A percentile compares a stretch with the other conserved stretches of the same genome.
These are phyloP conservation scores for Trametes punicea DNA, from an alignment of 768 basidiomycete genomes.

Conservation along the genomic window DNA sequence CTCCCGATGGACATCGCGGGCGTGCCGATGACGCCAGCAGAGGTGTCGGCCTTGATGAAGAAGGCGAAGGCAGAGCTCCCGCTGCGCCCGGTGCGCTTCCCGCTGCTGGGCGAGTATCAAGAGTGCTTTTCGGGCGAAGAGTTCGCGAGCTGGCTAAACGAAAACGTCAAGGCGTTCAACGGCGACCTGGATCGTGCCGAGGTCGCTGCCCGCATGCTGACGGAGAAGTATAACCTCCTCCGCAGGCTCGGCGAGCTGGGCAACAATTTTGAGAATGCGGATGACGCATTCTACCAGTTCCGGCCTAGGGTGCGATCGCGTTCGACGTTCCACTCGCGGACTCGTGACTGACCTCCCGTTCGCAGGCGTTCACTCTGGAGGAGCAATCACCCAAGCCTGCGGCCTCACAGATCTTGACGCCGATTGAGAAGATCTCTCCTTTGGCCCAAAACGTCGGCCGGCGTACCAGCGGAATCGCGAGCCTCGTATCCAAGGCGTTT, in stretches of 20 bases:
- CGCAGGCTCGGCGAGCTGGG: conserved; percentile 81
- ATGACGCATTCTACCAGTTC: conserved; percentile 84
- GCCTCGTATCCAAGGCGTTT: conserved; percentile 70
- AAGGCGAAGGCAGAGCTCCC: conserved; percentile 73
- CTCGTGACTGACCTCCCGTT: neutral
- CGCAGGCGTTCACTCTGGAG: conserved; percentile 60
- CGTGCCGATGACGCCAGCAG: conserved; percentile 58
- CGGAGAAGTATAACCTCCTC: conserved; percentile 52
- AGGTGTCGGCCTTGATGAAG: conserved; percentile 65
- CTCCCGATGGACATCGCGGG: conserved; percentile 73
- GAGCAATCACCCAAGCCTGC: conserved; percentile 30
- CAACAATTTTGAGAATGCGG: conserved; percentile 73
- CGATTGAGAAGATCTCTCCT: conserved; percentile 35
- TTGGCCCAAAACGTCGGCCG: conserved; percentile 59
- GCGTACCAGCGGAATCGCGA: conserved; percentile 66
- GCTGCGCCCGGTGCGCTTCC: conserved; percentile 68
- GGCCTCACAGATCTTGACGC: conserved; percentile 23
- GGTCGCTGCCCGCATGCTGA: conserved; percentile 56
- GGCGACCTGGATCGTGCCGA: conserved; percentile 78
- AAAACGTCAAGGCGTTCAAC: conserved; percentile 73
- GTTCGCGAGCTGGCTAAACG: conserved; percentile 79
- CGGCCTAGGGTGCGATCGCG: conserved; percentile 62
- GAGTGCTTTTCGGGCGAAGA: conserved; percentile 90
- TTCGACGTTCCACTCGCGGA: neutral
- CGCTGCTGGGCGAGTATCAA: conserved; percentile 78